These are phyloP conservation scores for Cryptosporidium andersoni DNA, from an alignment of 169 alveolate genomes.

Conservation along the genomic window DNA sequence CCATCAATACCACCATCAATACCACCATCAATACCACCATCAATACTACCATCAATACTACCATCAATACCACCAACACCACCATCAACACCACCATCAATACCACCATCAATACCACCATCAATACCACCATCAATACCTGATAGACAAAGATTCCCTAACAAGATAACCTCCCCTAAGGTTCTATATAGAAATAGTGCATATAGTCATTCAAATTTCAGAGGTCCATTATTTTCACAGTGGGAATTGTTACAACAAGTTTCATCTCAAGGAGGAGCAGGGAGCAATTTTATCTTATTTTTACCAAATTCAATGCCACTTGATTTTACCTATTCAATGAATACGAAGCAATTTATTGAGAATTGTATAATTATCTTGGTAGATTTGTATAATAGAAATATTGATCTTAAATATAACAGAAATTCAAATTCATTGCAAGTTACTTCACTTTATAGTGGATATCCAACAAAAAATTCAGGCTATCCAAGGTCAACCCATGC, in stretches of 20 bases:
- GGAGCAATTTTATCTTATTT: no score
- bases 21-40: slow-evolving; percentile 12
- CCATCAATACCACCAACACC: neutral
- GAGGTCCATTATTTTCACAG: no score
- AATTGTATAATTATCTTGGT: slow-evolving; percentile 12
- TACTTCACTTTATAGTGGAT: no score
- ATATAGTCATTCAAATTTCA: no score
- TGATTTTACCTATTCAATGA: neutral
- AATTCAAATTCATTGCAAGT: slow-evolving; percentile 11
- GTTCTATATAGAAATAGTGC: no score
- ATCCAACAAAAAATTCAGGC: no score
- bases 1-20: neutral
- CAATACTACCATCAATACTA: neutral
- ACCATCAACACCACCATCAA: neutral
- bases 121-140: slow-evolving; percentile 19
- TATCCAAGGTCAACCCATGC: no score
- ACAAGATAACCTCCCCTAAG: no score
- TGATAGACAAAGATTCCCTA: no score
- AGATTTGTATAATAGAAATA: neutral
- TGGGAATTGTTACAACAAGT: no score
- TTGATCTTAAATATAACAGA: neutral
- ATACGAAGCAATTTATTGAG: neutral
- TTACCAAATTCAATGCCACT: slow-evolving; percentile 1
- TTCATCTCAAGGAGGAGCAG: no score
- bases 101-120: neutral